Evolutionary conservation across 352 stramenopile species (phyloP), one percentile per base, ranked within the genome.

Genomic region (Phytophthora ramorum): DNA sequence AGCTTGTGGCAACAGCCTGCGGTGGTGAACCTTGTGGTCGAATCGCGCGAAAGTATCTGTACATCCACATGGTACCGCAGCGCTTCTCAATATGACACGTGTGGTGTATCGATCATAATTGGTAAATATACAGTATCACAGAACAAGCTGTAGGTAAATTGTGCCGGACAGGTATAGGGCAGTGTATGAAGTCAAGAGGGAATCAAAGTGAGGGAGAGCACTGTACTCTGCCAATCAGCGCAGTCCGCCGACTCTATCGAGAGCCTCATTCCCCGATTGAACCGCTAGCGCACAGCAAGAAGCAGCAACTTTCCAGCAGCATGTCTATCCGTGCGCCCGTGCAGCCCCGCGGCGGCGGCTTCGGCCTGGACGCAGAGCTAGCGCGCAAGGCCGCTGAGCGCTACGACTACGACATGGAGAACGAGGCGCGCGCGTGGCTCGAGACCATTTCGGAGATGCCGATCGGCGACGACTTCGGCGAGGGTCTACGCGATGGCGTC

Each of bases 291-390:
- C 37, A 12, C 37, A 43, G 37, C n/a, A n/a, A 16, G 9, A 38
- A 38, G 32, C 37, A 47, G n/a, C n/a, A n/a, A n/a, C n/a, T n/a
- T n/a, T n/a, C n/a, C n/a, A n/a, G n/a, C n/a, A n/a, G 7, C 43
- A 73, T 78, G 69, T 73, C 69, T 2, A 64, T 58, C 46, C 76
- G 76, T 35, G 61, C 77, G 4, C 85, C 83, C 7, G 81, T 94
- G 24, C 81, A 92, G 55, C 60, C 75, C 46, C 83, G 87, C 51
- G 84, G 82, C 35, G 89, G 86, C 48, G 89, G 90, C 61, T 97
- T 93, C 64, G 92, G 92, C 3, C 84, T 97, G 24, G 92, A 97
- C 67, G 91, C 91, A 3, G 89, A 97, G 79, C 81, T 97, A 17
- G 92, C 92, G 44, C 75, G 77, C 22, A 89, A 83, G 44, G 89